Base-by-base conservation (phyloP, 1,139 yeast species). In the Debaryomyces coudertii region DNA sequence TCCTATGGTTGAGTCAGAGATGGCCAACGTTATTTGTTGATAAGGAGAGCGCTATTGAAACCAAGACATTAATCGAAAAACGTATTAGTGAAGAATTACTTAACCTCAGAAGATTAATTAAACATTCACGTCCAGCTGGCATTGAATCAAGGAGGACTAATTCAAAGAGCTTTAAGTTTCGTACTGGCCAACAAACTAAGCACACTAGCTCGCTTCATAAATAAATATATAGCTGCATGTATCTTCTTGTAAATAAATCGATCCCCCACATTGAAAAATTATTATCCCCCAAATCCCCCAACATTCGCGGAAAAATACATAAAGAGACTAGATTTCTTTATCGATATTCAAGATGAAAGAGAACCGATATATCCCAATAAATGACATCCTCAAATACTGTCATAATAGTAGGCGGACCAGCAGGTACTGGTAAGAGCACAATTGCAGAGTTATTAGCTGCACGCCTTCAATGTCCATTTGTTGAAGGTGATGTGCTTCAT, bases 361-460 rank as follows among this genome's bases (percentile, higher is more conserved):
- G 16, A 11, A 7, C 4, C 15, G 20, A 29, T 14, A 29, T 7
- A 15, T 8, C 14, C 4, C 42, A 23, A 20, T 2, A 30, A 11
- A 42, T 39, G 40, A 47, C 45, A 15, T 40, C 42, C 18, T 14
- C 37, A 24, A 40, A 25, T n/a, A 62, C 63, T 1, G 71, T 74
- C 3, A 63, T 73, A 27, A 74, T 76, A 8, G 78, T 75, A 14
- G 96, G 95, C 2, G 99, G 99, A 0, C 96, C 98, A 1, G 90
- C 97, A 0, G 97, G 97, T 9, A 87, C 96, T 2, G 98, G 98
- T 2, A 92, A 92, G 63, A 77, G 95, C 27, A 88, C 97, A 1
- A 77, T 87, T 24, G 95, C 90, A 0, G 67, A 68, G n/a, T 58
- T 66, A 16, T 61, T 92, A 29, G 63, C 87, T 1, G 49, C 64